Conservation (phyloP, 1,139 yeast species). For the Candida sp. region DNA sequence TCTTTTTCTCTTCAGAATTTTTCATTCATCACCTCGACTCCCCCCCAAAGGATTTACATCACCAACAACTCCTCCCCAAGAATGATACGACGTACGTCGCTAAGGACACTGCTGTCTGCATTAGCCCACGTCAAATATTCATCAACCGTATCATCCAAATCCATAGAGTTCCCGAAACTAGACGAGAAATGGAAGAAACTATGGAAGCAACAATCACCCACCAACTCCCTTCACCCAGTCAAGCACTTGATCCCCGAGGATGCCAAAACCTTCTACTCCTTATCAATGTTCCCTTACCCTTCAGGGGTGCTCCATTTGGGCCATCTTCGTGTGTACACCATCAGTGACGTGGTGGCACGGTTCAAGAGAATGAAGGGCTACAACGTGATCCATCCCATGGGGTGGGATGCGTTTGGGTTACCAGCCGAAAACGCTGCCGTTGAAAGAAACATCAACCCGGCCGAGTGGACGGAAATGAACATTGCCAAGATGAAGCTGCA, state of each 20-base stretch:
- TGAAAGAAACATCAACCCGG: conserved; percentile 80
- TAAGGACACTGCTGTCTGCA: neutral
- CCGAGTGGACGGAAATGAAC: conserved; percentile 80
- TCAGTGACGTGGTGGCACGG: conserved; percentile 83
- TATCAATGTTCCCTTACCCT: conserved; percentile 97
- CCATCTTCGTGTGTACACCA: conserved; percentile 89
- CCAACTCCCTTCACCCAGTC: conserved; percentile 48
- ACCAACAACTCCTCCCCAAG: neutral
- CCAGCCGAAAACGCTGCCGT: conserved; percentile 99
- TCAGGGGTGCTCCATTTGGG: conserved; percentile 94
- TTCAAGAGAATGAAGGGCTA: conserved; percentile 78
- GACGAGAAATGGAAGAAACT: conserved; percentile 56
- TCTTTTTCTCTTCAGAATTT: neutral
- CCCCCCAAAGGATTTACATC: neutral
- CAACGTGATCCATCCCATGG: conserved; percentile 93
- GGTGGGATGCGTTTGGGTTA: conserved; percentile 98
- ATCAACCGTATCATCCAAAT: neutral
- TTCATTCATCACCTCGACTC: neutral
- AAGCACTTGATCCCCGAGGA: conserved; percentile 23
- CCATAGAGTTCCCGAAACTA: conserved; percentile 19
- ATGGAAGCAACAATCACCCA: conserved; percentile 51
- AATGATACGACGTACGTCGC: neutral
- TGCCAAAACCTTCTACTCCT: conserved; percentile 59
- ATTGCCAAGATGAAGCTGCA: conserved; percentile 85
- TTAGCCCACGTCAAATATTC: neutral